A percentile compares a stretch with the other conserved stretches of the same genome.
Conservation (phyloP, 2,329 filamentous ascomycete species). For the Xylariaceae sp. region DNA sequence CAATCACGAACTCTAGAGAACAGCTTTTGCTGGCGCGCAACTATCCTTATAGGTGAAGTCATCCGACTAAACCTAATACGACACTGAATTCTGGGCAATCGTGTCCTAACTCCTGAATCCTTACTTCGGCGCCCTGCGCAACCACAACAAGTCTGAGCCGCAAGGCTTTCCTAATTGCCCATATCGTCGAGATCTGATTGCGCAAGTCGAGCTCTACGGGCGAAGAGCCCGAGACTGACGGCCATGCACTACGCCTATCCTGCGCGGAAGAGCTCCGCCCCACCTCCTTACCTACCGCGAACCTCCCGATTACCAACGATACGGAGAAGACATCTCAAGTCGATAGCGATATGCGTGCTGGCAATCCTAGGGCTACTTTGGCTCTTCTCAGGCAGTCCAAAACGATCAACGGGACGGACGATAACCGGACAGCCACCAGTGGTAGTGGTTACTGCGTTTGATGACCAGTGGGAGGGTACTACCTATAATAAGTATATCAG, state of each 20-base stretch:
- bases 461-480: slow-evolving; percentile 59
- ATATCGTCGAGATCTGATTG: too few relatives aligned
- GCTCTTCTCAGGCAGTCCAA: slow-evolving; percentile 42
- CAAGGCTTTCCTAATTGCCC: too few relatives aligned
- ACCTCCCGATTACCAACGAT: slow-evolving; percentile 50
- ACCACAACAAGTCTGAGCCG: too few relatives aligned
- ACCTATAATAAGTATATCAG: slow-evolving; percentile 70
- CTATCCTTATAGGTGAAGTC: too few relatives aligned
- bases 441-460: slow-evolving; percentile 82
- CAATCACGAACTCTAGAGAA: too few relatives aligned
- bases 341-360: slow-evolving; percentile 50
- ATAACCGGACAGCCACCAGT: slow-evolving; percentile 54
- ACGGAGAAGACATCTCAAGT: slow-evolving; percentile 60
- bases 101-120: too few relatives aligned
- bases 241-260: slow-evolving; percentile 87
- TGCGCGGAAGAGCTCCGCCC: slow-evolving; percentile 75
- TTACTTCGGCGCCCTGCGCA: too few relatives aligned
- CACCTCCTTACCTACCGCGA: slow-evolving; percentile 64
- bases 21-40: too few relatives aligned
- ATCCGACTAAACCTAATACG: too few relatives aligned
- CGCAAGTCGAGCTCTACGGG: too few relatives aligned
- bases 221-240: too few relatives aligned
- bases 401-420: slow-evolving; percentile 22
- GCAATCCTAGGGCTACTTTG: slow-evolving; percentile 57
- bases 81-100: too few relatives aligned